These are phyloP conservation scores for Endogone sp. DNA, from an alignment of 192 early-diverging fungal species.

Conservation along the genomic window DNA sequence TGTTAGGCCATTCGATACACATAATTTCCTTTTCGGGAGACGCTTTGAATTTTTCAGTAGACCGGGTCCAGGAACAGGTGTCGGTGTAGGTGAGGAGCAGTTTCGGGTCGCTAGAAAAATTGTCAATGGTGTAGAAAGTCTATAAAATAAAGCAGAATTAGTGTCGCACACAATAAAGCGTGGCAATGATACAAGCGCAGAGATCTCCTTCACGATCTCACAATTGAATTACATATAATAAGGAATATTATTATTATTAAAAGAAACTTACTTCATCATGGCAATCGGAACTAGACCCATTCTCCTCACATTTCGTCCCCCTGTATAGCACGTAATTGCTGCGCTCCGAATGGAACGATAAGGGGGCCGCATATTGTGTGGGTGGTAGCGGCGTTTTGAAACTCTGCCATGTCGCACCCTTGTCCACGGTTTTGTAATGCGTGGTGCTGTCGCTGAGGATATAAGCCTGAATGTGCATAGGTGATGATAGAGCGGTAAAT, in stretches of 20 bases:
- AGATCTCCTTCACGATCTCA: too few species aligned
- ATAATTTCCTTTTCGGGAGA: constrained; percentile 67
- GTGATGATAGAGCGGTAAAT: too few species aligned
- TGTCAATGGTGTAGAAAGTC: constrained; percentile 64
- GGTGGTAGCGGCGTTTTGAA: constrained; percentile 46
- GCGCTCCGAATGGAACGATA: constrained; percentile 71
- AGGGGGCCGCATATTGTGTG: constrained; percentile 8
- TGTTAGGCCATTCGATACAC: constrained; percentile 52
- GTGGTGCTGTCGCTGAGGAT: constrained; percentile 41
- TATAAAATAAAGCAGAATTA: constrained; percentile 7
- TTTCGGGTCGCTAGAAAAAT: constrained; percentile 51
- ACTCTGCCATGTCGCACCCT: constrained; percentile 50
- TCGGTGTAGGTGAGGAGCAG: constrained; percentile 52
- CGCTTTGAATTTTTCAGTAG: constrained; percentile 54
- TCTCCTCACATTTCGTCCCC: constrained; percentile 47
- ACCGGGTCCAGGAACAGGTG: constrained; percentile 72
- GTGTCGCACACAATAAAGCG: too few species aligned
- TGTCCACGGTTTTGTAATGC: constrained; percentile 60
- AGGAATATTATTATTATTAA: too few species aligned
- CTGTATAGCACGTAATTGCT: constrained; percentile 62
- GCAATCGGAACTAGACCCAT: constrained; percentile 42
- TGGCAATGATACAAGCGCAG: too few species aligned
- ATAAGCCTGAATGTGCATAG: constrained; percentile 40
- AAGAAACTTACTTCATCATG: constrained; percentile 51
- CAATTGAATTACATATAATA: too few species aligned